These are phyloP conservation scores for Cladosporium sp. DNA, from an alignment of 2,329 filamentous ascomycete species.

Conservation along the genomic window DNA sequence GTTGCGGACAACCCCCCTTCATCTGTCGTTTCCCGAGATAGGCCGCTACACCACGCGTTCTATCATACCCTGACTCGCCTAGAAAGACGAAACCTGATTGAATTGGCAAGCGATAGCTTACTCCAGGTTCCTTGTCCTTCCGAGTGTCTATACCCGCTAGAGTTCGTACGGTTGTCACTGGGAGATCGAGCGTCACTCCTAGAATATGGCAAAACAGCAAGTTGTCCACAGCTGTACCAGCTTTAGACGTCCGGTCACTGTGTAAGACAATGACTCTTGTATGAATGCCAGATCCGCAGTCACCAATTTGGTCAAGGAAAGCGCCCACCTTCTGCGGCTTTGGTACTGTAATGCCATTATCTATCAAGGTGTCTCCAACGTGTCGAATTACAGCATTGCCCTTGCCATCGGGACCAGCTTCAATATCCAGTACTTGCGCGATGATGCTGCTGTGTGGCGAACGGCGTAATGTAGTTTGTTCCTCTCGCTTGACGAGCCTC, in stretches of 20 bases:
- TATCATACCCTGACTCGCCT: not conserved
- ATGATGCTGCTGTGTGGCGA: too few relatives aligned
- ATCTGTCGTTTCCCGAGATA: not conserved
- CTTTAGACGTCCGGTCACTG: not conserved
- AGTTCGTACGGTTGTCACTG: not conserved
- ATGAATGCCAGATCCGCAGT: not conserved
- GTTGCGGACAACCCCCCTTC: not conserved
- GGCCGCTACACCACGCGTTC: not conserved
- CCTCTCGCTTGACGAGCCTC: too few relatives aligned
- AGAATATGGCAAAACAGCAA: slow-evolving; percentile 1
- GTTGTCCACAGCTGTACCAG: not conserved
- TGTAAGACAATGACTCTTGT: not conserved
- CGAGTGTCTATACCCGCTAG: not conserved
- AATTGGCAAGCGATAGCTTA: not conserved
- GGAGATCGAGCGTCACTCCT: not conserved
- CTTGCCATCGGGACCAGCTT: too few relatives aligned
- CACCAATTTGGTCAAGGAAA: not conserved
- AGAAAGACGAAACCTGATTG: not conserved
- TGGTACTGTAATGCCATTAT: not conserved
- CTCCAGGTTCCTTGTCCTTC: not conserved
- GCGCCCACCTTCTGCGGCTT: not conserved
- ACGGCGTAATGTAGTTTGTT: too few relatives aligned
- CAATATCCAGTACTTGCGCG: too few relatives aligned
- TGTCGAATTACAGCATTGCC: too few relatives aligned
- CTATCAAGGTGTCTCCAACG: too few relatives aligned